Evolutionary conservation across 352 stramenopile genomes (phyloP), one percentile per base, ranked within the genome.

Genomic region (Halophytophthora polymorphica): DNA sequence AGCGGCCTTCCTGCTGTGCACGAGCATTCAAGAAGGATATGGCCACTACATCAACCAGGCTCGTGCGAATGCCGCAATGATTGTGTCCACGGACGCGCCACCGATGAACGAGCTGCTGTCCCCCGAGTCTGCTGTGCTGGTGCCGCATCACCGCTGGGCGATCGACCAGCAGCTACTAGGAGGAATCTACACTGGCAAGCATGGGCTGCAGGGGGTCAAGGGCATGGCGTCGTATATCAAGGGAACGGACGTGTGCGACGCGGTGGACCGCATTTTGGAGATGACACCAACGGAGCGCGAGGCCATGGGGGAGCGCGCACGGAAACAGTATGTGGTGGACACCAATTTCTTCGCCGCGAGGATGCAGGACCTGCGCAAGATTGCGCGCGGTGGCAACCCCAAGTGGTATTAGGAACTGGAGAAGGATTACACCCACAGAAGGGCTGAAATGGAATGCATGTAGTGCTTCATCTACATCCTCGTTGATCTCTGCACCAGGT

Each of bases 41-140:
- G 77, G 77, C 17, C 73, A 88, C 59, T 88, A 86, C 54, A 80
- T 88, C 35, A 88, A 88, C 53, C 77, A 88, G 50, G 77, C 73
- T 12, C 61, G 77, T 18, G 77, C 77, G 0, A 69, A 61, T 6
- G 63, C 57, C 6, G 67, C 64, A 3, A 14, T 86, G 43, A 69
- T 88, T 39, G 45, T 82, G 25, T 79, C 73, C 10, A 88, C 77
- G 1, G 61, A 84, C 23, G 56, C 66, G 1, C 45, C 62, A 14
- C 73, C 73, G 8, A 88, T 86, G 77, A 84, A 86, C 52, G 73
- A 88, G 50, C 51, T 88, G 29, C 49, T 88, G 42, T 67, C 70
- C 6, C 34, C 33, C 5, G 43, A 63, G 49, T 78, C 60, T 25
- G 71, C 71, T 2, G 50, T 85, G 18, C 46, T 83, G 3, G 53